Conservation (phyloP, 495 filamentous ascomycete genomes). For the Chaetomium cochliodes region DNA sequence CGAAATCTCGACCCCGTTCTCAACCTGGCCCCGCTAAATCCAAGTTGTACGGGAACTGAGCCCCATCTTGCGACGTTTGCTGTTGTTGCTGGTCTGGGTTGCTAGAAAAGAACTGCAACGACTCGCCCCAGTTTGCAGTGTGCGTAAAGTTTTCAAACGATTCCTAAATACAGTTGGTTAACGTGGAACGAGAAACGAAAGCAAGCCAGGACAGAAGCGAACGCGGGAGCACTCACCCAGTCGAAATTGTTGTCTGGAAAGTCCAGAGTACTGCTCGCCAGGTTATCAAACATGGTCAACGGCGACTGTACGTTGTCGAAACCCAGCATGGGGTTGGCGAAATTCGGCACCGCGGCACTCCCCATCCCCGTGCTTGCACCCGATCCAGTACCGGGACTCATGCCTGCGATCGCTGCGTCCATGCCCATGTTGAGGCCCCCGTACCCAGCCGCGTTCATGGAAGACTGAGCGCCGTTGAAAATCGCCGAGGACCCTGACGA, state of each 20-base stretch:
- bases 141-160: slow-evolving; percentile 52
- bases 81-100: slow-evolving; percentile 41
- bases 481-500: slow-evolving; percentile 53
- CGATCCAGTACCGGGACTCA: background rate
- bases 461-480: slow-evolving; percentile 37
- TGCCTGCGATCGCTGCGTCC: slow-evolving; percentile 19
- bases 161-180: slow-evolving; percentile 34
- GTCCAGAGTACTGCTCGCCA: slow-evolving; percentile 46
- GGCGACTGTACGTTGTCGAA: slow-evolving; percentile 56
- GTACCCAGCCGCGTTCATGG: slow-evolving; percentile 41
- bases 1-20: background rate
- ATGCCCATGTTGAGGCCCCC: slow-evolving; percentile 37
- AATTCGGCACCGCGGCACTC: slow-evolving; percentile 44
- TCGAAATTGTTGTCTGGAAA: slow-evolving; percentile 61
- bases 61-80: slow-evolving; percentile 17
- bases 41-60: slow-evolving; percentile 25
- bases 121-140: slow-evolving; percentile 48
- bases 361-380: slow-evolving; percentile 28
- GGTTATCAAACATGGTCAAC: slow-evolving; percentile 46
- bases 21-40: slow-evolving; percentile 21
- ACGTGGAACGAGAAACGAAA: background rate
- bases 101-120: slow-evolving; percentile 49
- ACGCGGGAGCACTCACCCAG: slow-evolving; percentile 56
- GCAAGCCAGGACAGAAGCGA: background rate
- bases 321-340: slow-evolving; percentile 57